A percentile compares a stretch with the other conserved stretches of the same genome.
Conservation (phyloP, 108 stramenopile genomes). For the Conticribra guillardii region DNA sequence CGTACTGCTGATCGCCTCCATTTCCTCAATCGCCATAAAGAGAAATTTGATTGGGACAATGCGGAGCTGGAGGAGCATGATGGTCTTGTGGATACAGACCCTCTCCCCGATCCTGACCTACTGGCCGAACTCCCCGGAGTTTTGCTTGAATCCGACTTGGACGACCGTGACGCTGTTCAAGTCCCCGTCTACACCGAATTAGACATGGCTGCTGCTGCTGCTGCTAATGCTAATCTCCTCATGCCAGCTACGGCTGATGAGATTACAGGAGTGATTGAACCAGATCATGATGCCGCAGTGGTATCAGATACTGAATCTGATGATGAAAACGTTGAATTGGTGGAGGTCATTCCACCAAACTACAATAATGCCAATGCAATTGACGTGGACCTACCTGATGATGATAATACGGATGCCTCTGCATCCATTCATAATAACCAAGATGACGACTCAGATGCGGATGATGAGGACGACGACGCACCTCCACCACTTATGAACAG, state of each 20-base stretch:
- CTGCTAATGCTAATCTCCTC: conserved; percentile 1
- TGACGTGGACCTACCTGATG: no score
- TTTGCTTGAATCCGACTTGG: no score
- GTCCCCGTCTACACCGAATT: no score
- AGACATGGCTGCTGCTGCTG: neutral
- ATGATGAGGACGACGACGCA: neutral
- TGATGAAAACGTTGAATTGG: neutral
- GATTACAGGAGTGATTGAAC: no score
- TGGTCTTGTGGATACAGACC: neutral
- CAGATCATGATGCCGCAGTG: neutral
- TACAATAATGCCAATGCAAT: no score
- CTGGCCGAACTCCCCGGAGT: neutral
- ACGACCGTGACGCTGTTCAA: no score
- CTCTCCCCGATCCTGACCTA: no score
- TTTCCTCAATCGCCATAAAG: no score
- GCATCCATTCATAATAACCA: no score
- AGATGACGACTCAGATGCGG: neutral
- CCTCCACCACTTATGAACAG: neutral
- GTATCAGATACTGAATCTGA: neutral
- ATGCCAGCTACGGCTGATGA: neutral
- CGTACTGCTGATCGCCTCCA: no score
- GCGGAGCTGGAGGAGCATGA: neutral
- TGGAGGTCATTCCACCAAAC: no score
- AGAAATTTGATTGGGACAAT: no score
- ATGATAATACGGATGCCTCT: neutral